These are phyloP conservation scores for Flammula alnicola DNA, from an alignment of 1,284 basidiomycete species.

Conservation along the genomic window DNA sequence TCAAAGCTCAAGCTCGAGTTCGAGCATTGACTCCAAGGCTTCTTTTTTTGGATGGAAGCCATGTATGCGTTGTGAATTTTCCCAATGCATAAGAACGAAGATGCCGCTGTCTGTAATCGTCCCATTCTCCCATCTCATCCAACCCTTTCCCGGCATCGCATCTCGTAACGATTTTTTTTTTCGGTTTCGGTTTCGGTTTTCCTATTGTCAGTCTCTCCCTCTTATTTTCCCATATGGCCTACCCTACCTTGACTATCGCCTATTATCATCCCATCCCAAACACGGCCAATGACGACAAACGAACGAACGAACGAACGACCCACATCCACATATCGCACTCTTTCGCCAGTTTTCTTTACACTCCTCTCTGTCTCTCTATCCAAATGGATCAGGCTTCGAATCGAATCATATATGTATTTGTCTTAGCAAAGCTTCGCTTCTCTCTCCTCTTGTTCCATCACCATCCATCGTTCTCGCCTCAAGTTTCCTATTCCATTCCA, in stretches of 20 bases:
- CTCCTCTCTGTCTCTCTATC: background rate
- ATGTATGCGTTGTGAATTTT: too few relatives aligned
- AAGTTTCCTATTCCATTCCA: too few relatives aligned
- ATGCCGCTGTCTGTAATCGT: background rate
- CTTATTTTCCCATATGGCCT: background rate
- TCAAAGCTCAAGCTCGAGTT: too few relatives aligned
- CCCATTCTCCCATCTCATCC: background rate
- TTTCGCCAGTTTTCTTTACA: too few relatives aligned
- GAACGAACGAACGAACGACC: slow-evolving; percentile 1
- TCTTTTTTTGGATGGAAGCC: too few relatives aligned
- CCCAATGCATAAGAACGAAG: too few relatives aligned
- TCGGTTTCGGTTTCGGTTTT: background rate
- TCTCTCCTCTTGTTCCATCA: background rate
- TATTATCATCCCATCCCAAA: background rate
- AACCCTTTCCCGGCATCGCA: background rate
- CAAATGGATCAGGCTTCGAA: background rate
- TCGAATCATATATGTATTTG: slow-evolving; percentile 5
- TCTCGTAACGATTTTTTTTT: background rate
- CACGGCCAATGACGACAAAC: background rate
- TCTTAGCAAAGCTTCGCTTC: background rate
- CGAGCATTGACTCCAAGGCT: too few relatives aligned
- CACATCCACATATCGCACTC: too few relatives aligned
- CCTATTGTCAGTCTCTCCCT: background rate
- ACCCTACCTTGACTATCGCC: background rate
- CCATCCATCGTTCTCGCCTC: background rate